These are phyloP conservation scores for Russula virescens DNA, from an alignment of 768 basidiomycete genomes.

Conservation along the genomic window DNA sequence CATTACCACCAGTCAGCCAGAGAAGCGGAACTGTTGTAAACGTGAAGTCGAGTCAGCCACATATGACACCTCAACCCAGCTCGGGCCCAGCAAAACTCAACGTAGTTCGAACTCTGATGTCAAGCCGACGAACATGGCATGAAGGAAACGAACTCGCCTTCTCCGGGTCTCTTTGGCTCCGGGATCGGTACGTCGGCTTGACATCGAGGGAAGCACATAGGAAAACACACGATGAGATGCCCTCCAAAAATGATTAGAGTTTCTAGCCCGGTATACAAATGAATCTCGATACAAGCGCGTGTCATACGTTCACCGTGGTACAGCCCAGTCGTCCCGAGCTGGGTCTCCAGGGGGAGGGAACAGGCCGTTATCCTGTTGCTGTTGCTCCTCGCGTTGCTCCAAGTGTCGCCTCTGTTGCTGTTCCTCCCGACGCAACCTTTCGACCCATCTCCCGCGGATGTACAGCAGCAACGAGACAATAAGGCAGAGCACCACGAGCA, in stretches of 20 bases:
- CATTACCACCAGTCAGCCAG: too few species aligned
- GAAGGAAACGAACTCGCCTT: not conserved
- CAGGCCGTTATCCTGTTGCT: constrained; percentile 25
- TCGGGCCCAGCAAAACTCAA: too few species aligned
- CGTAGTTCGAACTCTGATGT: not conserved
- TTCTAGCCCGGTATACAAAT: not conserved
- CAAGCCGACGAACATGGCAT: not conserved
- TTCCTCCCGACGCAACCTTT: constrained; percentile 63
- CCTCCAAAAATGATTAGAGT: not conserved
- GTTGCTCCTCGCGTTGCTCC: constrained; percentile 32
- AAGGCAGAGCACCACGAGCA: constrained; percentile 68
- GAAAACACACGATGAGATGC: not conserved
- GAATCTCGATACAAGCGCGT: not conserved
- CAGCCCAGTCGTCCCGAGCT: constrained; percentile 28
- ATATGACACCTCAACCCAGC: too few species aligned
- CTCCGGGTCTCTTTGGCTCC: not conserved
- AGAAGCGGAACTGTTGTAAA: too few species aligned
- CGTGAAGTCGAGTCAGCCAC: too few species aligned
- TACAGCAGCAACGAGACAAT: constrained; percentile 72
- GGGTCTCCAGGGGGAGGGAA: constrained; percentile 30
- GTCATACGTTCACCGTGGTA: constrained; percentile 22
- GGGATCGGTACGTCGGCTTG: too few species aligned
- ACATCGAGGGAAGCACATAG: too few species aligned
- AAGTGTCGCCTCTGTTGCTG: constrained; percentile 37
- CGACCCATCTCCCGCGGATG: constrained; percentile 71